A percentile compares a stretch with the other conserved stretches of the same genome.
phyloP scores from a whole-genome alignment of 164 flowering plant species.

The Cinnamomum micranthum region DNA sequence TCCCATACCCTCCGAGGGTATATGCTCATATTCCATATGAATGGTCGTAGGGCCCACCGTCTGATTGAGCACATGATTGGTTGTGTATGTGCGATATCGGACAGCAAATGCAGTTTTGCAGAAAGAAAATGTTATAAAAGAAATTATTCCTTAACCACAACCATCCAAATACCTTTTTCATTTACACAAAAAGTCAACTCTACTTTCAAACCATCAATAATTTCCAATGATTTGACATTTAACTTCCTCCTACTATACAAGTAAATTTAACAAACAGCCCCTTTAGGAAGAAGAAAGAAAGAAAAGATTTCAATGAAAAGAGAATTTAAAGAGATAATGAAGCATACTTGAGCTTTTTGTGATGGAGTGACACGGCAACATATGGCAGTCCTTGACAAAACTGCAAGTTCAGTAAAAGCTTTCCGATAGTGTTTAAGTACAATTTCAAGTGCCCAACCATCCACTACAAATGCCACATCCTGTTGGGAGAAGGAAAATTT shows the following conservation, averaged over 20 bases:
- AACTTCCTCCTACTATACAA: neutral
- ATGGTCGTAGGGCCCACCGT: no score
- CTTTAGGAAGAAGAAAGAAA: neutral
- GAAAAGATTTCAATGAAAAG: neutral
- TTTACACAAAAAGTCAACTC: no score
- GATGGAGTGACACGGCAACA: constrained; percentile 99
- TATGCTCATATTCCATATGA: no score
- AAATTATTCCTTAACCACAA: no score
- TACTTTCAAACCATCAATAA: no score
- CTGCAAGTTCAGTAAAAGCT: constrained; percentile 89
- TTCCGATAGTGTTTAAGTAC: constrained; percentile 68
- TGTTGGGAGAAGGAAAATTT: constrained; percentile 20
- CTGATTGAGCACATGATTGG: no score
- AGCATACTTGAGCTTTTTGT: constrained; percentile 90
- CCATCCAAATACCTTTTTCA: no score
- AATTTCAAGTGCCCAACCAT: constrained; percentile 99
- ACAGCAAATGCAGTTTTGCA: no score
- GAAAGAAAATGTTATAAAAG: no score
- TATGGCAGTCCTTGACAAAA: constrained; percentile 90
- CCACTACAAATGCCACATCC: constrained; percentile 99
- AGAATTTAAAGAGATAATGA: constrained; percentile 1
- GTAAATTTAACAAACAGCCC: neutral
- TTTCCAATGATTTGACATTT: no score
- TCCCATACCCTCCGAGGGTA: no score
- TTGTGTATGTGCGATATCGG: no score